Percentiles rank a stretch among this genome's conserved stretches.
Conservation (phyloP, 176 grass and related monocot species). For the Stipa capillata region DNA sequence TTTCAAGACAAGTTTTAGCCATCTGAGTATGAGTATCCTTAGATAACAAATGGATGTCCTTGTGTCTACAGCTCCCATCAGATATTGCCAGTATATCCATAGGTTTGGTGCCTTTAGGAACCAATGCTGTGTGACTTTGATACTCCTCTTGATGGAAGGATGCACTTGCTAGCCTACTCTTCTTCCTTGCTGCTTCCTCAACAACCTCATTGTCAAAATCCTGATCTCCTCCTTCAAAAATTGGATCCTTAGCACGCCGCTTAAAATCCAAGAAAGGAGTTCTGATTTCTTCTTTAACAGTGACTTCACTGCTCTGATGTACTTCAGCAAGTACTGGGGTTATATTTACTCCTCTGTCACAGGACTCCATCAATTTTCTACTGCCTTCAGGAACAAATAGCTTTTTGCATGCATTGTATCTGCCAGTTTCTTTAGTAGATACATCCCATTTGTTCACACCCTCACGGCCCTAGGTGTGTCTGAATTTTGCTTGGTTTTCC, state of each 20-base stretch:
- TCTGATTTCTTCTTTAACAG: slow-evolving; percentile 5
- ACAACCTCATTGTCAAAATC: background rate
- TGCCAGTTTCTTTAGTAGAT: background rate
- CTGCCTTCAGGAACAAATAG: slow-evolving; percentile 19
- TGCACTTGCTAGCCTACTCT: slow-evolving; percentile 5
- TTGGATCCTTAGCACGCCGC: background rate
- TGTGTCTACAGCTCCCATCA: slow-evolving; percentile 15
- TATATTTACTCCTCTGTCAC: slow-evolving; percentile 4
- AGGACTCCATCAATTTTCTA: background rate
- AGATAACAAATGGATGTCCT: background rate
- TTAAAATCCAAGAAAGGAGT: slow-evolving; percentile 16
- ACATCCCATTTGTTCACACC: slow-evolving; percentile 9
- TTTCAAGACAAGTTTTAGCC: slow-evolving; percentile 2
- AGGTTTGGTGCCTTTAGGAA: background rate
- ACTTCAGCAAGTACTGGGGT: background rate
- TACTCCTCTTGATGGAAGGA: slow-evolving; percentile 23
- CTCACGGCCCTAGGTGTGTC: background rate
- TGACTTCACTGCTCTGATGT: slow-evolving; percentile 7
- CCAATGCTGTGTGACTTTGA: background rate
- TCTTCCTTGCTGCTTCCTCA: slow-evolving; percentile 24
- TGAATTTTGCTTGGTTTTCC: slow-evolving; percentile 6
- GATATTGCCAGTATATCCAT: background rate
- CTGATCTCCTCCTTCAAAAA: background rate
- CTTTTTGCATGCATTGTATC: slow-evolving; percentile 9
- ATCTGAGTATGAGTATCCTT: slow-evolving; percentile 1